Conservation (phyloP, 176 grass and related monocot genomes). For the Oropetium thomaeum region DNA sequence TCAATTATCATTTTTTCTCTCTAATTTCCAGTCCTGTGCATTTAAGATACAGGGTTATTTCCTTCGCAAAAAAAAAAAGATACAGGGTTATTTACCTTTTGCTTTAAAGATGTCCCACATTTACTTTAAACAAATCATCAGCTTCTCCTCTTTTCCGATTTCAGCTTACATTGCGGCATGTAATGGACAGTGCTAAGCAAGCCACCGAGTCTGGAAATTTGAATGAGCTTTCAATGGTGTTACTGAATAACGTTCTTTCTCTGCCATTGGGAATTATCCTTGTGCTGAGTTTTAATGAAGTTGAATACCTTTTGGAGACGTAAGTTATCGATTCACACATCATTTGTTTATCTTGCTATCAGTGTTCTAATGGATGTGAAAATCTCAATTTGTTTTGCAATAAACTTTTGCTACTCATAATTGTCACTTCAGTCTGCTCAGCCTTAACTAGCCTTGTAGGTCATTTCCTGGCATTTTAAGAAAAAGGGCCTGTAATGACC, state of each 20-base stretch:
- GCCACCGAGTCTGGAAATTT: slow-evolving; percentile 91
- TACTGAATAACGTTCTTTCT: slow-evolving; percentile 88
- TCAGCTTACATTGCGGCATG: slow-evolving; percentile 84
- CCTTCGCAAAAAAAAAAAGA: no score
- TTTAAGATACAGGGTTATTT: background rate
- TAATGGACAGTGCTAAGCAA: slow-evolving; percentile 96
- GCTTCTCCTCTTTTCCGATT: slow-evolving; percentile 7
- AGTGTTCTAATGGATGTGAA: background rate
- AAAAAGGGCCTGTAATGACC: background rate
- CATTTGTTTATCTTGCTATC: background rate
- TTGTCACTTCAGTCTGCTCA: background rate
- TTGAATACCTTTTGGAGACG: slow-evolving; percentile 76
- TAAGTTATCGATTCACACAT: slow-evolving; percentile 47
- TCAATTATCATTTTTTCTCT: background rate
- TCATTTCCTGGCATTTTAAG: background rate
- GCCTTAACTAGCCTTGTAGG: background rate
- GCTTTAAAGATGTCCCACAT: background rate
- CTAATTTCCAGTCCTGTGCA: background rate
- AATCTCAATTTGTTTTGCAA: background rate
- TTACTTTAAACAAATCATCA: slow-evolving; percentile 34
- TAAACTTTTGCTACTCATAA: background rate
- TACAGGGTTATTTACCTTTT: background rate
- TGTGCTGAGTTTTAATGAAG: slow-evolving; percentile 77
- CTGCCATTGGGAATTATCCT: slow-evolving; percentile 84
- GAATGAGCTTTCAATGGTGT: slow-evolving; percentile 96